phyloP scores from a whole-genome alignment of 2,329 filamentous ascomycete species.

The Xylariaceae sp. region DNA sequence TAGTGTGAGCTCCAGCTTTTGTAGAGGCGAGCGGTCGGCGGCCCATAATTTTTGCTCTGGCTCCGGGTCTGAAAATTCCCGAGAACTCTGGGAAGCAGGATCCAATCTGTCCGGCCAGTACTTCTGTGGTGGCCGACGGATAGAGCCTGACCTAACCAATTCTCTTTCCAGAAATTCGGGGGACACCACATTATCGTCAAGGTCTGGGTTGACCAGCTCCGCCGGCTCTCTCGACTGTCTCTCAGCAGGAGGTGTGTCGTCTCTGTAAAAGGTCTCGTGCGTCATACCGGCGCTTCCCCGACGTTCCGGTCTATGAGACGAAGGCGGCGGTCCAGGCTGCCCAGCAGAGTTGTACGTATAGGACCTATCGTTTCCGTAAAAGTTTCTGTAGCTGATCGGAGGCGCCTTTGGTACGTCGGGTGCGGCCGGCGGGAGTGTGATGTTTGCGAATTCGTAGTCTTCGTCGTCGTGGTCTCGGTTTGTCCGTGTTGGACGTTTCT shows the following conservation, averaged over 20 bases:
- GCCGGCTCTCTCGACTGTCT: slow-evolving; percentile 26
- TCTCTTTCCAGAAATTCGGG: slow-evolving; percentile 20
- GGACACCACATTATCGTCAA: slow-evolving; percentile 28
- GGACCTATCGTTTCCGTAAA: slow-evolving; percentile 39
- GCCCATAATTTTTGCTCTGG: slow-evolving; percentile 59
- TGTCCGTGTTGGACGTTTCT: slow-evolving; percentile 42
- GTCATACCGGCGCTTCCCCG: slow-evolving; percentile 28
- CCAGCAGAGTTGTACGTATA: slow-evolving; percentile 33
- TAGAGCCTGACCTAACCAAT: slow-evolving; percentile 23
- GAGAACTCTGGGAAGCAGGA: slow-evolving; percentile 33
- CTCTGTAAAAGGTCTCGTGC: slow-evolving; percentile 35
- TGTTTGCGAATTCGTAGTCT: slow-evolving; percentile 34
- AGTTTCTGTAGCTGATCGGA: slow-evolving; percentile 53
- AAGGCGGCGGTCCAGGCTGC: slow-evolving; percentile 31
- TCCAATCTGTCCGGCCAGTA: slow-evolving; percentile 27
- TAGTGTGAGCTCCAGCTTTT: slow-evolving; percentile 86
- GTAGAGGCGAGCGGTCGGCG: slow-evolving; percentile 80
- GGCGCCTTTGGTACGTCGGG: slow-evolving; percentile 59
- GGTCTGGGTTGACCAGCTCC: slow-evolving; percentile 30
- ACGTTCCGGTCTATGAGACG: slow-evolving; percentile 27
- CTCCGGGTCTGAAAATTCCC: slow-evolving; percentile 38
- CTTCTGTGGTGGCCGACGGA: slow-evolving; percentile 30
- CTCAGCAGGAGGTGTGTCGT: slow-evolving; percentile 25
- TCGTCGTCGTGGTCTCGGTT: slow-evolving; percentile 43
- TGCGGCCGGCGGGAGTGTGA: slow-evolving; percentile 45